Conservation (phyloP, 2,329 filamentous ascomycete species). For the Fusarium scirpi region DNA sequence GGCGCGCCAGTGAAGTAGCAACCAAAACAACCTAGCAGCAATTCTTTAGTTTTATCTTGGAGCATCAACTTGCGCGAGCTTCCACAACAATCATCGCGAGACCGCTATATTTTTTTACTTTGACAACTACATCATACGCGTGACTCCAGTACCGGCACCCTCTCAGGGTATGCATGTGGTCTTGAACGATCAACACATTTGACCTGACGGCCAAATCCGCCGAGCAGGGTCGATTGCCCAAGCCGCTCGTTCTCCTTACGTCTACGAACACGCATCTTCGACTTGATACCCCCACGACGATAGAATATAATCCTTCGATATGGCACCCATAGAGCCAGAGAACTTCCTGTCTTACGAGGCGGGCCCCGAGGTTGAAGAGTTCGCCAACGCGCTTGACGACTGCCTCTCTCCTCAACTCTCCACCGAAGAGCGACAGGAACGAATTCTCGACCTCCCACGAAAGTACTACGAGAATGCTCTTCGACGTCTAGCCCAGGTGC, state of each 20-base stretch:
- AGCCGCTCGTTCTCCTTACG: constrained; percentile 14
- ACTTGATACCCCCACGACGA: neutral
- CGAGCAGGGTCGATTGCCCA: constrained; percentile 44
- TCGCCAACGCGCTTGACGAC: constrained; percentile 84
- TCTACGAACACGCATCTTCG: neutral
- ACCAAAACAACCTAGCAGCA: constrained; percentile 44
- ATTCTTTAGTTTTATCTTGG: constrained; percentile 38
- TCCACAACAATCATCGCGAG: constrained; percentile 18
- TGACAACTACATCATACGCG: constrained; percentile 18
- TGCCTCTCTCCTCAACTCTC: constrained; percentile 68
- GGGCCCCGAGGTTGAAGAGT: constrained; percentile 85
- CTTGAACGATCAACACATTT: constrained; percentile 37
- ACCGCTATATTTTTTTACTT: constrained; percentile 10
- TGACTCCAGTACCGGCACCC: constrained; percentile 5
- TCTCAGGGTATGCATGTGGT: constrained; percentile 41
- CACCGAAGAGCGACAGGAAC: constrained; percentile 68
- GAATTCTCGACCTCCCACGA: constrained; percentile 72
- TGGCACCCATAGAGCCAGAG: constrained; percentile 30
- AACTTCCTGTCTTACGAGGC: constrained; percentile 51
- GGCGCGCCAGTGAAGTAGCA: constrained; percentile 43
- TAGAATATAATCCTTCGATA: constrained; percentile 9
- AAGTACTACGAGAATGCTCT: constrained; percentile 69
- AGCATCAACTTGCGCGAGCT: constrained; percentile 37
- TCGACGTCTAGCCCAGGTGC: constrained; percentile 49
- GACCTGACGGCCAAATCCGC: constrained; percentile 44